Evolutionary conservation across 257 asterid genomes (phyloP), one percentile per base, ranked within the genome.

Genomic region (Nicotiana paniculata): DNA sequence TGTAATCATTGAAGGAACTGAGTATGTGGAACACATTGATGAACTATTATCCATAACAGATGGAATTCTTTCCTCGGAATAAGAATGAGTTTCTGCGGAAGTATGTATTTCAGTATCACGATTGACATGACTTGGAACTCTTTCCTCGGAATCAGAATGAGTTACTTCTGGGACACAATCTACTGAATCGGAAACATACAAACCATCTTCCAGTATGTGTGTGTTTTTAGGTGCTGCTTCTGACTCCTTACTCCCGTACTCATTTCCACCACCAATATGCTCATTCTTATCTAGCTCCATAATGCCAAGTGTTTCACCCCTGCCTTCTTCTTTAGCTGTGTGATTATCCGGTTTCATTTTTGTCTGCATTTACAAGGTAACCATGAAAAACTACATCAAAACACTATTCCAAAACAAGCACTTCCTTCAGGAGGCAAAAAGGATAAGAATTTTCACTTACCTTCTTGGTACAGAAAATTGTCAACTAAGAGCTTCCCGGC

Each of bases 11-110:
- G 39, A 4, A 35, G 39, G 39, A 35, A 90, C 88, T 1, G 95
- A 93, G 86, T 93, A 98, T 48, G 96, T 91, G 72, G 98, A 94
- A 87, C 98, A 93, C 61, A 93, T 91, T 57, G 97, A 91, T 54
- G 98, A 94, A 90, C 89, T 94, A 84, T 94, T 98, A 70, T 92
- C 97, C 83, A 88, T 81, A 26, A 83, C 83, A 35, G 93, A 92
- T 48, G 90, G 81, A 80, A 82, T 82, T 84, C 90, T 84, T 75
- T 74, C 74, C 93, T 89, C 90, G 77, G 88, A 95, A 65, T 80
- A 86, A 61, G 39, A 88, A 82, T 70, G 92, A 62, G 89, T 85
- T 86, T 86, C 95, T 37, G 85, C 43, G 4, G 91, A 91, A 81
- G 90, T 91, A 81, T 86, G 91, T 59, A 86, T 83, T 86, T 90